A percentile compares a stretch with the other conserved stretches of the same genome.
phyloP scores from a whole-genome alignment of 2,329 filamentous ascomycete genomes.

The Coniochaeta ligniaria region DNA sequence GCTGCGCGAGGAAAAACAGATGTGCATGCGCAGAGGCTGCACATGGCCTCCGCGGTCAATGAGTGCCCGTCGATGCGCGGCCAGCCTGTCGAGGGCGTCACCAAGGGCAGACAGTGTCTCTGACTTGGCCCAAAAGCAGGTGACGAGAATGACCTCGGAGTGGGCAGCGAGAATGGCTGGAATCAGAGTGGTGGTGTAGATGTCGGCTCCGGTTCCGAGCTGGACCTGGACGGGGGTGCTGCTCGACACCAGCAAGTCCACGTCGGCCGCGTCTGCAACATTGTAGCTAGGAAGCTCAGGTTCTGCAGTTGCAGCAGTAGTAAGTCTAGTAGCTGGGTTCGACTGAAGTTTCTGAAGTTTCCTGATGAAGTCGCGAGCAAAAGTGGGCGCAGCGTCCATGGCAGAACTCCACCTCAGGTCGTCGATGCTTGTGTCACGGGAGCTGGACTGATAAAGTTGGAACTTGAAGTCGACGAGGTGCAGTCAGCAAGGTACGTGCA shows the following conservation, averaged over 20 bases:
- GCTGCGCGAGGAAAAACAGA: constrained; percentile 71
- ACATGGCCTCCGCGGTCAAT: constrained; percentile 11
- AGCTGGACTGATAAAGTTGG: no score
- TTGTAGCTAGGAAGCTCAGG: constrained; percentile 43
- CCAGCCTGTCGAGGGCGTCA: constrained; percentile 52
- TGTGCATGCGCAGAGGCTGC: constrained; percentile 49
- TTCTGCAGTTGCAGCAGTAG: background rate
- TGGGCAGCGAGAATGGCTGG: constrained; percentile 54
- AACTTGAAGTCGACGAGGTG: no score
- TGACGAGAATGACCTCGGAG: constrained; percentile 66
- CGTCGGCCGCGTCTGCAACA: constrained; percentile 25
- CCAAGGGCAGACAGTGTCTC: constrained; percentile 50
- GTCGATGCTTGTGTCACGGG: background rate
- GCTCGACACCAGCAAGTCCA: constrained; percentile 33
- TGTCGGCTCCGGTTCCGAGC: constrained; percentile 50
- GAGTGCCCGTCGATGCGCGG: constrained; percentile 27
- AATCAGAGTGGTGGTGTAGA: constrained; percentile 48
- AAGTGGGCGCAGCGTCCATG: constrained; percentile 12
- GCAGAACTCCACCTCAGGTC: background rate
- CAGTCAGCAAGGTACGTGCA: no score
- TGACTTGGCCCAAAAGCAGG: constrained; percentile 75
- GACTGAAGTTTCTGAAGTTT: no score
- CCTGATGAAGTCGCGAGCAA: constrained; percentile 13
- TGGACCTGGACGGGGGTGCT: constrained; percentile 40
- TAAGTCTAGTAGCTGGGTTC: no score